A percentile compares a stretch with the other conserved stretches of the same genome.
Conservation (phyloP, 169 alveolate genomes). For the Cryptosporidium ubiquitum region DNA sequence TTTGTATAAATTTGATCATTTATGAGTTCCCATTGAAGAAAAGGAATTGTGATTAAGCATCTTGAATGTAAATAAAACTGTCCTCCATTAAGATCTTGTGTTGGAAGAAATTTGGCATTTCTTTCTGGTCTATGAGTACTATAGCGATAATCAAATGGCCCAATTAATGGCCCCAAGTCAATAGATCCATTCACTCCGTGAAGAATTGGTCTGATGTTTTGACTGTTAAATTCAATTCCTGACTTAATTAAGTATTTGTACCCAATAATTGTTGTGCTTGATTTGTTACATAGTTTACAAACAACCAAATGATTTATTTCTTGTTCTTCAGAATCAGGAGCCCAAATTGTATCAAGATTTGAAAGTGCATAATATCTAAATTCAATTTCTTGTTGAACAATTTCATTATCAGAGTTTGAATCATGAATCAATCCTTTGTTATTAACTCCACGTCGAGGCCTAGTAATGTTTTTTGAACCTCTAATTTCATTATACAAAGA, state of each 20-base stretch:
- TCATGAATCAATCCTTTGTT: background rate
- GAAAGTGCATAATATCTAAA: conserved; percentile 15
- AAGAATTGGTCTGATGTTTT: conserved; percentile 15
- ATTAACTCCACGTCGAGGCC: conserved; percentile 9
- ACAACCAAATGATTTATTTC: background rate
- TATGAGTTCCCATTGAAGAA: conserved; percentile 44
- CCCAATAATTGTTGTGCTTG: conserved; percentile 33
- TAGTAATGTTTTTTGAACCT: background rate
- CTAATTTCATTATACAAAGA: conserved; percentile 49
- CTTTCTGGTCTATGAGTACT: conserved; percentile 21
- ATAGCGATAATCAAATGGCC: conserved; percentile 46
- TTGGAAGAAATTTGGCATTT: background rate
- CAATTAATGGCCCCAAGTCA: conserved; percentile 65
- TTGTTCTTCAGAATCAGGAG: conserved; percentile 26
- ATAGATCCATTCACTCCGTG: conserved; percentile 74
- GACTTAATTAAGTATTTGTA: conserved; percentile 19
- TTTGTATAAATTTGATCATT: conserved; percentile 55
- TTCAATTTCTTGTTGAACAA: background rate
- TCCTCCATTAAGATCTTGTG: background rate
- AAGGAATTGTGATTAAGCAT: conserved; percentile 63
- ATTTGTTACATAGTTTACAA: conserved; percentile 35
- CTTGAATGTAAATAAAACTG: conserved; percentile 39
- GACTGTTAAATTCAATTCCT: conserved; percentile 9
- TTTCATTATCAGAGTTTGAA: background rate
- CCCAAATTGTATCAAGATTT: conserved; percentile 22